A percentile compares a stretch with the other conserved stretches of the same genome.
Evolutionary conservation across 257 asterid genomes (phyloP).

Genomic region (Scutellaria minor): DNA sequence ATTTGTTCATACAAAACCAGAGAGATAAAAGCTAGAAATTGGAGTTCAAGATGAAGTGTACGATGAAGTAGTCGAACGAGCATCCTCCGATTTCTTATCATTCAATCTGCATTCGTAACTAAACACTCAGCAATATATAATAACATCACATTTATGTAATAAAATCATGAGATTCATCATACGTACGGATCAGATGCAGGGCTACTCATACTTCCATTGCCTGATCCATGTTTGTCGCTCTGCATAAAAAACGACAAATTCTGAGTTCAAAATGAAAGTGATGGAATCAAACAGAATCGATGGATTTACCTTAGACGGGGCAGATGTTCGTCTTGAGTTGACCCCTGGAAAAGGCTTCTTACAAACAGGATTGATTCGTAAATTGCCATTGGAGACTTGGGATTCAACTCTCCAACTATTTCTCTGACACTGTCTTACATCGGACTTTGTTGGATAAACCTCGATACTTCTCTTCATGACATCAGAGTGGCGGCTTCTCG

Average conservation of each 20-base stretch:
- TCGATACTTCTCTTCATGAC: conserved; percentile 64
- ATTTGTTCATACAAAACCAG: background rate
- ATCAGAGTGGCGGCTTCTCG: conserved; percentile 54
- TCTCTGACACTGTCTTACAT: conserved; percentile 44
- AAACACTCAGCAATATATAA: background rate
- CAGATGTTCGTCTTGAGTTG: conserved; percentile 30
- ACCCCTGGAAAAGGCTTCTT: conserved; percentile 46
- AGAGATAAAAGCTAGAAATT: background rate
- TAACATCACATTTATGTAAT: too few species aligned
- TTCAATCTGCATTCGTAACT: conserved; percentile 47
- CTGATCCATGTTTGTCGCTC: conserved; percentile 49
- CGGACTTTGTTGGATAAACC: conserved; percentile 47
- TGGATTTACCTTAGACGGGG: conserved; percentile 50
- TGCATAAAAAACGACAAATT: conserved; percentile 18
- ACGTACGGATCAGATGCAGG: conserved; percentile 56
- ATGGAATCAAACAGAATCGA: background rate
- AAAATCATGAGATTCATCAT: background rate
- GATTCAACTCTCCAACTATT: conserved; percentile 48
- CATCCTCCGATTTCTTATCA: conserved; percentile 51
- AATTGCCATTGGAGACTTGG: conserved; percentile 45
- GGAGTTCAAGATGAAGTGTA: conserved; percentile 32
- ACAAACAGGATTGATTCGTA: conserved; percentile 28
- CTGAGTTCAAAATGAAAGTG: background rate
- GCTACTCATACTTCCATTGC: conserved; percentile 39
- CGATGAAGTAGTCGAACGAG: conserved; percentile 80